Conservation (phyloP, 2,329 filamentous ascomycete genomes). For the Pseudogymnoascus sp. region DNA sequence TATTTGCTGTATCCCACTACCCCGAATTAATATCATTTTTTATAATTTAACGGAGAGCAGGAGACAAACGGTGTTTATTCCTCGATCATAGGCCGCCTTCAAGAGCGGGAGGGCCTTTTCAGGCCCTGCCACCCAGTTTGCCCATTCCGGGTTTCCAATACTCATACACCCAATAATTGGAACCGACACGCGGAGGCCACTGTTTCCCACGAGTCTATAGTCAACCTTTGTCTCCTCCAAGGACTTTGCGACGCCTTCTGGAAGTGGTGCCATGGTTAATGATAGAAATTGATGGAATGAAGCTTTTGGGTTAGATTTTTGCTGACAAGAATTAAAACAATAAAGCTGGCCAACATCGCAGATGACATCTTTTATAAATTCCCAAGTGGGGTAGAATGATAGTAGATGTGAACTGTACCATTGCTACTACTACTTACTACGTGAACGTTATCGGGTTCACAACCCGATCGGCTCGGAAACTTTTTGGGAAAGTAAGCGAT, state of each 20-base stretch:
- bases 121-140: constrained; percentile 51
- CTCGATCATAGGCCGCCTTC: constrained; percentile 55
- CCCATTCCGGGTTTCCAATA: constrained; percentile 46
- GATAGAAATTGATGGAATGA: background rate
- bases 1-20: constrained; percentile 43
- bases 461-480: constrained; percentile 3
- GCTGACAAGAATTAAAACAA: background rate
- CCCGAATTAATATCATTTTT: constrained; percentile 32
- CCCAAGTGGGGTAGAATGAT: background rate
- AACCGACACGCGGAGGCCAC: constrained; percentile 54
- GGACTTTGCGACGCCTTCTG: constrained; percentile 16
- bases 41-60: constrained; percentile 38
- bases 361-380: constrained; percentile 1
- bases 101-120: constrained; percentile 51
- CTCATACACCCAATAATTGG: constrained; percentile 60
- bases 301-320: background rate
- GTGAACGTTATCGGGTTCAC: background rate
- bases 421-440: background rate
- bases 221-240: constrained; percentile 38
- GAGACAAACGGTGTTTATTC: constrained; percentile 45
- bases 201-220: constrained; percentile 50
- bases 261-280: background rate
- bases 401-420: background rate
- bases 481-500: background rate
- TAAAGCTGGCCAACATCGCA: background rate